Conservation (phyloP, 148 eudicot species). For the Hydrangea macrophylla region DNA sequence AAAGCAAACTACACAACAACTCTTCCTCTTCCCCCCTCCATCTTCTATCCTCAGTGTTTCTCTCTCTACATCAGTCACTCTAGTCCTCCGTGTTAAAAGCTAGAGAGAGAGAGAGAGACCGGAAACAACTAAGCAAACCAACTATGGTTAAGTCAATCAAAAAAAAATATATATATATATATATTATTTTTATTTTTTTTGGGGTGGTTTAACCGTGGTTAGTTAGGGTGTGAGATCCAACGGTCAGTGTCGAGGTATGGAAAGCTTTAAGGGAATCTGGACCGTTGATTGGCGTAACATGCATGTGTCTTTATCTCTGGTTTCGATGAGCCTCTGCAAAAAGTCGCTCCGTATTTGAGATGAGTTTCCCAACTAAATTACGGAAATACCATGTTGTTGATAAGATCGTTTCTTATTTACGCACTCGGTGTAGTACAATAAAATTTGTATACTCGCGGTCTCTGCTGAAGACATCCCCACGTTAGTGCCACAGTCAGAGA, state of each 20-base stretch:
- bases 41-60: conserved; percentile 10
- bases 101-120: too few species aligned
- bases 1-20: background rate
- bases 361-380: background rate
- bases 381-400: conserved; percentile 13
- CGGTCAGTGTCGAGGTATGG: conserved; percentile 26
- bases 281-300: conserved; percentile 44
- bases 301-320: conserved; percentile 62
- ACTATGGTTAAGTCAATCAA: conserved; percentile 1
- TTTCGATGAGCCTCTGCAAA: conserved; percentile 24
- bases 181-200: too few species aligned
- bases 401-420: background rate
- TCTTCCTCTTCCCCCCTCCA: background rate
- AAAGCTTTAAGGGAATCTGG: conserved; percentile 32
- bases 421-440: background rate
- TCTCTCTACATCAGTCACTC: conserved; percentile 7
- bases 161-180: too few species aligned
- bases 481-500: background rate
- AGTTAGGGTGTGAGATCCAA: conserved; percentile 17
- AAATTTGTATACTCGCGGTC: conserved; percentile 1
- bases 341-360: background rate
- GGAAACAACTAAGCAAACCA: background rate
- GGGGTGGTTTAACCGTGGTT: conserved; percentile 14
- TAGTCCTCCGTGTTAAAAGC: conserved; percentile 13
- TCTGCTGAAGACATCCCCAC: background rate